Percentiles rank a stretch among this genome's conserved stretches.
These are phyloP conservation scores for Peronospora belbahrii DNA, from an alignment of 352 stramenopile species.

Conservation along the genomic window DNA sequence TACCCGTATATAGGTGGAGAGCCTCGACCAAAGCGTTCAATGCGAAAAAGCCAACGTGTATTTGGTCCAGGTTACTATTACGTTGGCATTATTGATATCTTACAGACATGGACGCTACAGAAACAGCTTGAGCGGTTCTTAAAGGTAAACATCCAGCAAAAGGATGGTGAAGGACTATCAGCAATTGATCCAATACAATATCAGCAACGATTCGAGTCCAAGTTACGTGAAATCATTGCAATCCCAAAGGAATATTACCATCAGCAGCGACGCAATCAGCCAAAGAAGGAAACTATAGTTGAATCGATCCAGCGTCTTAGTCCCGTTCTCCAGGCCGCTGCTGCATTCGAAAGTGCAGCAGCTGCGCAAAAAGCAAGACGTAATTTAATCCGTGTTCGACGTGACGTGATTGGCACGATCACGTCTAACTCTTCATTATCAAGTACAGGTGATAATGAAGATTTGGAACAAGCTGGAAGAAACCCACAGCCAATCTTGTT, in stretches of 20 bases:
- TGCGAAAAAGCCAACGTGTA: conserved; percentile 70
- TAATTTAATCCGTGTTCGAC: conserved; percentile 11
- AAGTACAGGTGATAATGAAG: conserved; percentile 17
- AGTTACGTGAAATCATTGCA: conserved; percentile 73
- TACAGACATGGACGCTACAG: conserved; percentile 83
- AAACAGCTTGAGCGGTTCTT: conserved; percentile 79
- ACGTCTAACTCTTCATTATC: conserved; percentile 18
- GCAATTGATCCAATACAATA: conserved; percentile 75
- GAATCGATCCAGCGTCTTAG: conserved; percentile 31
- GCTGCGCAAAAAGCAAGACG: conserved; percentile 15
- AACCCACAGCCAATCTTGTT: conserved; percentile 53
- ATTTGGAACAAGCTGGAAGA: conserved; percentile 43
- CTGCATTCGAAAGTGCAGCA: conserved; percentile 23
- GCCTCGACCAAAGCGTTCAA: conserved; percentile 32
- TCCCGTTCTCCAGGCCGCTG: conserved; percentile 27
- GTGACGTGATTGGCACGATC: conserved; percentile 29
- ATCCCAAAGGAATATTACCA: conserved; percentile 55
- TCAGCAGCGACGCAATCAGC: conserved; percentile 11
- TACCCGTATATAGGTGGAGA: conserved; percentile 8
- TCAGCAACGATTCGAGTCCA: conserved; percentile 74
- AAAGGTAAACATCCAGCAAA: conserved; percentile 68
- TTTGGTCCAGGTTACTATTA: conserved; percentile 86
- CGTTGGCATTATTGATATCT: conserved; percentile 87
- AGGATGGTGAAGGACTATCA: conserved; percentile 67
- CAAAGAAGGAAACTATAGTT: conserved; percentile 13